Evolutionary conservation across 2,329 filamentous ascomycete species (phyloP).

Genomic region (Hypoxylon sp.): DNA sequence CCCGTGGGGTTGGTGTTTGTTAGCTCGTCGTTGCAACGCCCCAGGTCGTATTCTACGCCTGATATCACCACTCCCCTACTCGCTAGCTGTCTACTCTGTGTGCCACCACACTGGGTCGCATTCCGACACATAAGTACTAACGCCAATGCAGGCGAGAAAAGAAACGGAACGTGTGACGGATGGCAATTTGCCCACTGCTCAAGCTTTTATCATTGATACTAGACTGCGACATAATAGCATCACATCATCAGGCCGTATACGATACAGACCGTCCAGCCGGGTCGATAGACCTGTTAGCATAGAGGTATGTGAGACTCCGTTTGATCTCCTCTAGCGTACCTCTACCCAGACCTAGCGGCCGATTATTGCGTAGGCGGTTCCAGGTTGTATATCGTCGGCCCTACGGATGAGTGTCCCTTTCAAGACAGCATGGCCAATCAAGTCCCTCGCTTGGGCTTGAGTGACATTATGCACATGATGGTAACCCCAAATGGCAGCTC

Average conservation of each 20-base stretch:
- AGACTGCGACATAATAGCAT: slow-evolving; percentile 19
- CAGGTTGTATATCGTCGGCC: slow-evolving; percentile 41
- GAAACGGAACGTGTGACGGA: slow-evolving; percentile 14
- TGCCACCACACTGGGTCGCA: slow-evolving; percentile 10
- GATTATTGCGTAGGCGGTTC: slow-evolving; percentile 34
- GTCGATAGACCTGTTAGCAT: slow-evolving; percentile 30
- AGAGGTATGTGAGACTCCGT: slow-evolving; percentile 39
- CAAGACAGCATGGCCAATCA: slow-evolving; percentile 42
- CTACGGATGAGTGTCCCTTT: slow-evolving; percentile 44
- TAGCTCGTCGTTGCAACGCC: slow-evolving; percentile 25
- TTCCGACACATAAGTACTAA: slow-evolving; percentile 27
- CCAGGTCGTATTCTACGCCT: slow-evolving; percentile 17
- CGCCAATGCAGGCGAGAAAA: slow-evolving; percentile 22
- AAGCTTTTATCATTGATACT: slow-evolving; percentile 16
- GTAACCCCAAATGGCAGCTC: slow-evolving; percentile 40
- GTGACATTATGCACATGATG: slow-evolving; percentile 38
- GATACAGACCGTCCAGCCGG: slow-evolving; percentile 15
- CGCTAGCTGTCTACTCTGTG: slow-evolving; percentile 14
- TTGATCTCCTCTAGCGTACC: slow-evolving; percentile 30
- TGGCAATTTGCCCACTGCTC: slow-evolving; percentile 6
- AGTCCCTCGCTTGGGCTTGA: slow-evolving; percentile 18
- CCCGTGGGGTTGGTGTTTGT: slow-evolving; percentile 36
- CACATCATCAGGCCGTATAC: slow-evolving; percentile 8
- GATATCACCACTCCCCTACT: slow-evolving; percentile 23
- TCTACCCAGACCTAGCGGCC: slow-evolving; percentile 42